Conservation (phyloP, 2,329 filamentous ascomycete genomes). For the Berkeleyomyces basicola region DNA sequence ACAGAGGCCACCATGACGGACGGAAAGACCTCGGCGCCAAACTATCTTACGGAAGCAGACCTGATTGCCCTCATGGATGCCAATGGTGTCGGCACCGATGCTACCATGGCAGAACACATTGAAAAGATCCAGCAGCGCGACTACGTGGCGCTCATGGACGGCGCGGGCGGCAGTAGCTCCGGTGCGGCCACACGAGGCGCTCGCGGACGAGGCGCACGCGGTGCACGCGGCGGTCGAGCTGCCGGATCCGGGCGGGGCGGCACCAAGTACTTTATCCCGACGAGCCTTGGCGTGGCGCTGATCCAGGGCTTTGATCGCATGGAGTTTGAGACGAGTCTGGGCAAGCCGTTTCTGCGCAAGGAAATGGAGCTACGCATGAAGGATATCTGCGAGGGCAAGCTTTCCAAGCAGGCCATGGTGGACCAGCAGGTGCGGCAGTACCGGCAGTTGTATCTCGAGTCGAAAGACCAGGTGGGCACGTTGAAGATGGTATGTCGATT, state of each 20-base stretch:
- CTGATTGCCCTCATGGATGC: conserved; percentile 94
- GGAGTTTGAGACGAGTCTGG: conserved; percentile 79
- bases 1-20: conserved; percentile 79
- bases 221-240: conserved; percentile 25
- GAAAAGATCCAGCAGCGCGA: conserved; percentile 81
- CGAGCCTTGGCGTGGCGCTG: conserved; percentile 74
- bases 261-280: conserved; percentile 82
- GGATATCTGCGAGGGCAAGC: conserved; percentile 79
- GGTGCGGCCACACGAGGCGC: conserved; percentile 19
- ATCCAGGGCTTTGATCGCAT: conserved; percentile 92
- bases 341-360: conserved; percentile 90
- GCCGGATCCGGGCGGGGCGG: conserved; percentile 21
- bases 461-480: conserved; percentile 55
- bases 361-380: conserved; percentile 98
- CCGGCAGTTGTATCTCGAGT: conserved; percentile 68
- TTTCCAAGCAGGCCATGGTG: conserved; percentile 57
- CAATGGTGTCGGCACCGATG: conserved; percentile 95
- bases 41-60: conserved; percentile 86
- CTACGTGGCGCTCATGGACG: conserved; percentile 56
- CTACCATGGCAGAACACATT: conserved; percentile 98
- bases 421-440: conserved; percentile 77
- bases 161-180: conserved; percentile 20
- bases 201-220: conserved; percentile 32
- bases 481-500: conserved; percentile 37
- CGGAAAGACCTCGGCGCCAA: conserved; percentile 73